phyloP scores from a whole-genome alignment of 2,329 filamentous ascomycete species.

The Trichoderma atrobrunneum region DNA sequence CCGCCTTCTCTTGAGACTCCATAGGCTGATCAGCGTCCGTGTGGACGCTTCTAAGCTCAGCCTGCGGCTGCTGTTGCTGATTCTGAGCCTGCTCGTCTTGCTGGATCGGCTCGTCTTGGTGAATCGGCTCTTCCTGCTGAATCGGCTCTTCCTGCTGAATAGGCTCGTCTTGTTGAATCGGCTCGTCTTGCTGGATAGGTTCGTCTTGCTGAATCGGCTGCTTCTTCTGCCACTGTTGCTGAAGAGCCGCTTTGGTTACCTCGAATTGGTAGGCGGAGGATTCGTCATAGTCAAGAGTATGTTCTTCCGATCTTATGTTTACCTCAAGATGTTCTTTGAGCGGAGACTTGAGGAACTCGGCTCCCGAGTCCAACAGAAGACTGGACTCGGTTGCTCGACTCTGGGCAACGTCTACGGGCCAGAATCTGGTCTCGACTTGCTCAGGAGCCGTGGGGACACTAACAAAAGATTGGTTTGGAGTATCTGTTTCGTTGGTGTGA shows the following conservation, averaged over 20 bases:
- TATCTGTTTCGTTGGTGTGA: not conserved
- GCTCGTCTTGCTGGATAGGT: not conserved
- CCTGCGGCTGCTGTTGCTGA: not conserved
- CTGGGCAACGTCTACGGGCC: not conserved
- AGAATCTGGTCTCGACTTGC: not conserved
- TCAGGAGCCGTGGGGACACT: not conserved
- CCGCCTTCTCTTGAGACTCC: not conserved
- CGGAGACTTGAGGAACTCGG: slow-evolving; percentile 32
- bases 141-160: not conserved
- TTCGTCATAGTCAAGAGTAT: slow-evolving; percentile 26
- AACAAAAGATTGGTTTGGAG: not conserved
- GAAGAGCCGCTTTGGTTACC: slow-evolving; percentile 27
- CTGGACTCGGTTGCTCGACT: slow-evolving; percentile 12
- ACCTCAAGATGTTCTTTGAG: slow-evolving; percentile 8
- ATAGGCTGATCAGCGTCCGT: not conserved
- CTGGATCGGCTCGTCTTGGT: not conserved
- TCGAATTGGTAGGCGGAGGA: slow-evolving; percentile 33
- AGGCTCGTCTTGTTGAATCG: not conserved
- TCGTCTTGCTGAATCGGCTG: not conserved
- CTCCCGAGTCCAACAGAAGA: slow-evolving; percentile 31
- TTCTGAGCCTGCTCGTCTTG: not conserved
- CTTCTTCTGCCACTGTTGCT: not conserved
- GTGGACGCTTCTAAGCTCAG: not conserved
- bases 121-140: not conserved
- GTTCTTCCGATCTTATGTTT: not conserved